phyloP scores from a whole-genome alignment of 768 basidiomycete genomes.

The Tricholoma terreum region DNA sequence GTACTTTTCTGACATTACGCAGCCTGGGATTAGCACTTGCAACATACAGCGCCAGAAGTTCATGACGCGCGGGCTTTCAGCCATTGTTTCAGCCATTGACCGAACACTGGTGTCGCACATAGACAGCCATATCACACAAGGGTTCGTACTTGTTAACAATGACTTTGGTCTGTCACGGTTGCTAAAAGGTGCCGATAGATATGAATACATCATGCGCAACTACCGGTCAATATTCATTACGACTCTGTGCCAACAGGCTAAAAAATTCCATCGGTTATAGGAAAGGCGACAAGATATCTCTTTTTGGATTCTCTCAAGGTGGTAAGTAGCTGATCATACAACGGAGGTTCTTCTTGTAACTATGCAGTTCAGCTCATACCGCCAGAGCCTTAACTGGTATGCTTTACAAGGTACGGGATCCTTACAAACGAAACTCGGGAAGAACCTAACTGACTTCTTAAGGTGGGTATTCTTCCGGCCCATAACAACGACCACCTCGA shows the following conservation, averaged over 20 bases:
- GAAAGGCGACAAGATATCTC: conserved; percentile 26
- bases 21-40: conserved; percentile 25
- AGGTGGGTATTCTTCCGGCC: conserved; percentile 30
- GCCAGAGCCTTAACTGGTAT: conserved; percentile 30
- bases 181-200: conserved; percentile 8
- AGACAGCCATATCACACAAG: conserved; percentile 29
- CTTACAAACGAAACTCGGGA: neutral
- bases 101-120: conserved; percentile 20
- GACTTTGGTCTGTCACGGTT: too few relatives aligned
- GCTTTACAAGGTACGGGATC: conserved; percentile 28
- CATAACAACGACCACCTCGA: conserved; percentile 31
- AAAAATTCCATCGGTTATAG: conserved; percentile 7
- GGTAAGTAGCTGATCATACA: conserved; percentile 5
- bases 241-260: too few relatives aligned
- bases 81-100: conserved; percentile 17
- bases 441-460: neutral
- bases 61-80: conserved; percentile 15
- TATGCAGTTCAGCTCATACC: conserved; percentile 17
- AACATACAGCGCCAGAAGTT: conserved; percentile 20
- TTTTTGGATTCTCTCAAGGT: conserved; percentile 29
- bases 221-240: conserved; percentile 13
- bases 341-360: neutral
- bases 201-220: conserved; percentile 22
- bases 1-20: neutral
- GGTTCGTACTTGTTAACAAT: conserved; percentile 22